phyloP scores from a whole-genome alignment of 495 filamentous ascomycete species.

The Xeromyces bisporus region DNA sequence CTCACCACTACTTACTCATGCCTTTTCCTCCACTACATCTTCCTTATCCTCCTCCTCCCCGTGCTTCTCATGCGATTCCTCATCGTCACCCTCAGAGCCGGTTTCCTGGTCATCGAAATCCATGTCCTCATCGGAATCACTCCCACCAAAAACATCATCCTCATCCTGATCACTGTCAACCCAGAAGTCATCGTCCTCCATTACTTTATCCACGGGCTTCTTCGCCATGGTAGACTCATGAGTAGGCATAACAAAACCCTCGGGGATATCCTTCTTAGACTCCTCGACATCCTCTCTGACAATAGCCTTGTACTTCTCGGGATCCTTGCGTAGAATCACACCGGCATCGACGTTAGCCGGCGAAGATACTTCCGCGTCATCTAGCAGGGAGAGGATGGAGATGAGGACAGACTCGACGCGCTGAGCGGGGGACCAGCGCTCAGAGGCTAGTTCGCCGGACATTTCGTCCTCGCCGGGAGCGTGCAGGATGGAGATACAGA shows the following conservation, averaged over 20 bases:
- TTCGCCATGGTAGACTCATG: conserved; percentile 42
- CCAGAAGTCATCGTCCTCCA: conserved; percentile 68
- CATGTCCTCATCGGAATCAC: conserved; percentile 41
- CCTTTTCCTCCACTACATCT: too few relatives aligned
- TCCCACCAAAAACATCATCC: conserved; percentile 63
- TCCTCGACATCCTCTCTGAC: conserved; percentile 54
- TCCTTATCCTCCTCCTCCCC: conserved; percentile 2
- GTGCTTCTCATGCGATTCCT: conserved; percentile 17
- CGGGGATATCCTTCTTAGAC: conserved; percentile 65
- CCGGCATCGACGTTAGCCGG: conserved; percentile 91
- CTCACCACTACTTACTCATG: too few relatives aligned
- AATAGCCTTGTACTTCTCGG: conserved; percentile 45
- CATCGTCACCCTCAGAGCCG: conserved; percentile 39
- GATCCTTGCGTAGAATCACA: conserved; percentile 63
- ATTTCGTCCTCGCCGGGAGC: conserved; percentile 78
- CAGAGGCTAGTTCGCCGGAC: conserved; percentile 73
- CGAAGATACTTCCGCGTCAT: conserved; percentile 82
- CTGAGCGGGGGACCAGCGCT: conserved; percentile 88
- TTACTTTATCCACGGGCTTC: conserved; percentile 43
- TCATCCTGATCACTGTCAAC: conserved; percentile 57
- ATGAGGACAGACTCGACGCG: conserved; percentile 87
- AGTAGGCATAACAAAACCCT: conserved; percentile 68
- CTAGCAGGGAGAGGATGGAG: conserved; percentile 81
- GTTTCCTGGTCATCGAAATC: conserved; percentile 41
- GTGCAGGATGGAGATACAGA: conserved; percentile 96